Evolutionary conservation across 2,329 filamentous ascomycete species (phyloP), one percentile per base, ranked within the genome.

Genomic region (Laburnicola sp.): DNA sequence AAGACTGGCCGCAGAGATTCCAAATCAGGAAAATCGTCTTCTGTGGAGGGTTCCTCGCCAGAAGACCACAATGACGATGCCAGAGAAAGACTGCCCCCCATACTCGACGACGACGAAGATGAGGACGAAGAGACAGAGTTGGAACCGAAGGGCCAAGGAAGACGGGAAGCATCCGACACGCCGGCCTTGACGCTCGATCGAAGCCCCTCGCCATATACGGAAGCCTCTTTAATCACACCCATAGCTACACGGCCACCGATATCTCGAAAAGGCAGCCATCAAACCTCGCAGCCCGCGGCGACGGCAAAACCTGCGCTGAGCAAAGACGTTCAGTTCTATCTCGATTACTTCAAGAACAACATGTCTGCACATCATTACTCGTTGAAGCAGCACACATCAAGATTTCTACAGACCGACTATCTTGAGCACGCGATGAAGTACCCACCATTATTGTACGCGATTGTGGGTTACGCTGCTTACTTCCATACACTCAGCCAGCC

Each of bases 391-490:
- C 86, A 93, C 64, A 78, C 81, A 8, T 81, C 85, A 39, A 79
- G 86, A 54, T 96, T 97, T 68, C 84, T 97, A 56, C 84, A 83
- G 41, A 81, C 79, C 7, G 85, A 84, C 5, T 81, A 96, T 37
- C 79, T 92, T 21, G 84, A 84, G 35, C 78, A 88, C 47, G 92
- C 93, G 0, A 70, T 92, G 42, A 82, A 82, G 70, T 87, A 91
- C 67, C 88, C 96, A 54, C 85, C 92, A 5, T 77, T 97, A 8
- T 80, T 97, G 4, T 91, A 96, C 69, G 91, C 92, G 0, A 76
- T 97, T 3, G 88, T 92, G 7, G 91, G 88, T 0, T 97, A 97
- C 69, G 82, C 93, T 8, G 89, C 92, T 0, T 97, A 97, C 65
- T 91, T 96, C 60, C 82, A 87, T 59, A 88, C 88, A 1, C 71